Conservation (phyloP, 352 stramenopile genomes). For the Phytopythium kandeliae region DNA sequence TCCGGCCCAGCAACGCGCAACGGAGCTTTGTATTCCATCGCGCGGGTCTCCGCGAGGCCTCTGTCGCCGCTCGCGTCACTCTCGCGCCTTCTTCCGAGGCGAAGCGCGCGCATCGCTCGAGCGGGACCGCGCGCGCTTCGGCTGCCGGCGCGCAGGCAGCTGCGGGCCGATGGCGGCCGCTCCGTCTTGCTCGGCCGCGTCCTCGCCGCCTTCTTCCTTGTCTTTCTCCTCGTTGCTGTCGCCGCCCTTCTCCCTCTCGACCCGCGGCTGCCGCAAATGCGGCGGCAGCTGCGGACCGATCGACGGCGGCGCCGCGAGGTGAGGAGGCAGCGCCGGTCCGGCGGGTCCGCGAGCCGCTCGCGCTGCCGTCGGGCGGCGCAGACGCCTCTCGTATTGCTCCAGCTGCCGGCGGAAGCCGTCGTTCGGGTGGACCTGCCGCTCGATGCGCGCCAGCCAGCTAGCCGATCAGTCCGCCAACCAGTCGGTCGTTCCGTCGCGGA, state of each 20-base stretch:
- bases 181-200: background rate
- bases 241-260: background rate
- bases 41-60: no score
- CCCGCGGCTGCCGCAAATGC: slow-evolving; percentile 14
- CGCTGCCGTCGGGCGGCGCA: slow-evolving; percentile 27
- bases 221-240: background rate
- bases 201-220: background rate
- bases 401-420: slow-evolving; percentile 63
- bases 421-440: slow-evolving; percentile 56
- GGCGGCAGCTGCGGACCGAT: slow-evolving; percentile 64
- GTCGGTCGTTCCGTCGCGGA: no score
- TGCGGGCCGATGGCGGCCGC: slow-evolving; percentile 16
- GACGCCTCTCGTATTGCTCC: slow-evolving; percentile 39
- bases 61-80: background rate
- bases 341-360: slow-evolving; percentile 16
- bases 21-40: no score
- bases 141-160: slow-evolving; percentile 17
- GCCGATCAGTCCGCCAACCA: no score
- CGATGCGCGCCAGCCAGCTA: no score
- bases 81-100: background rate
- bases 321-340: slow-evolving; percentile 18
- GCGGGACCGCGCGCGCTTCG: slow-evolving; percentile 12
- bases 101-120: background rate
- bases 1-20: no score
- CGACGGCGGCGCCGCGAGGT: slow-evolving; percentile 6